These are phyloP conservation scores for Hypoxylon rubiginosum DNA, from an alignment of 2,329 filamentous ascomycete species.

Conservation along the genomic window DNA sequence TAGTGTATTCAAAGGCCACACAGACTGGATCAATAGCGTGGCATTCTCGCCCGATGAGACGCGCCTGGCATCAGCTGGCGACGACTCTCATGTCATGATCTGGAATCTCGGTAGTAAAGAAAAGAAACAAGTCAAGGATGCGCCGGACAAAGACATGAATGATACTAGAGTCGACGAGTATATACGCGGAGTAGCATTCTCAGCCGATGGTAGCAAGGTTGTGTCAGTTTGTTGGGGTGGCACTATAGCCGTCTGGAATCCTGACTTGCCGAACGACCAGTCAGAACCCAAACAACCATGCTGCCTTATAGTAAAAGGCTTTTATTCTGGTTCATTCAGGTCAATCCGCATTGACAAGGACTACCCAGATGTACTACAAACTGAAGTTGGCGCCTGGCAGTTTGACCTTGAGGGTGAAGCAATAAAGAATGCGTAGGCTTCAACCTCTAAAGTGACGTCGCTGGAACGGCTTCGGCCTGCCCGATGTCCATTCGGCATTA, in stretches of 20 bases:
- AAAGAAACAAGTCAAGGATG: not conserved
- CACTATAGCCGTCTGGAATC: not conserved
- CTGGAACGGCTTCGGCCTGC: too few relatives aligned
- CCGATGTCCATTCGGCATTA: not conserved
- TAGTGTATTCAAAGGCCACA: not conserved
- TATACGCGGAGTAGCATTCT: not conserved
- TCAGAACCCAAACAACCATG: not conserved
- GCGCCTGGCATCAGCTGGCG: not conserved
- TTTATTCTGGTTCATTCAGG: not conserved
- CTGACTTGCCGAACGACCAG: not conserved
- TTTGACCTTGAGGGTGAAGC: not conserved
- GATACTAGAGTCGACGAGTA: not conserved
- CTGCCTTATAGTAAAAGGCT: not conserved
- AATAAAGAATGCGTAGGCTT: not conserved
- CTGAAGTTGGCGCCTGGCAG: not conserved
- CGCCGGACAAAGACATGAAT: not conserved
- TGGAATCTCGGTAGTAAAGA: not conserved
- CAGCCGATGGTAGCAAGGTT: not conserved
- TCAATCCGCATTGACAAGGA: not conserved
- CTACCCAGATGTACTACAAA: not conserved
- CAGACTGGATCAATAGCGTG: not conserved
- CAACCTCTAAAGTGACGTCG: too few relatives aligned
- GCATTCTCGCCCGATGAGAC: not conserved
- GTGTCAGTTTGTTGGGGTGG: not conserved
- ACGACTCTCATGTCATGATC: not conserved